phyloP scores from a whole-genome alignment of 2,329 filamentous ascomycete genomes.

The Fusarium temperatum region DNA sequence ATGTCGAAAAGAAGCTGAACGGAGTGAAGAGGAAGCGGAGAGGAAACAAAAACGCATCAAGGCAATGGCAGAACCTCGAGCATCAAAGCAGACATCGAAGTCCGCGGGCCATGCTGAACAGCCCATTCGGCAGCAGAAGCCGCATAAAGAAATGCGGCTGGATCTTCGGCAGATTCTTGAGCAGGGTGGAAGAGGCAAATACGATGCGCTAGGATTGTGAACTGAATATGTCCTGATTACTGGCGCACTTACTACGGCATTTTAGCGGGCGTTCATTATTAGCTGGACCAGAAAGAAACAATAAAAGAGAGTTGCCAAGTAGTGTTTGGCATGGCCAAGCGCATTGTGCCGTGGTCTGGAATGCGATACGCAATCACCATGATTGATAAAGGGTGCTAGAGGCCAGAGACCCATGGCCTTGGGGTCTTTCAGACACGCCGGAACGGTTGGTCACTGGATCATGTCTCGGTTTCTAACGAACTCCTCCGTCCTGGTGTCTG shows the following conservation, averaged over 20 bases:
- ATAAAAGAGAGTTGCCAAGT: constrained; percentile 18
- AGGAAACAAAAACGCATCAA: constrained; percentile 40
- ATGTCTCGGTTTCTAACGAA: constrained; percentile 26
- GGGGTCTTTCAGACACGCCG: not conserved
- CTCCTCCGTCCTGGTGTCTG: not conserved
- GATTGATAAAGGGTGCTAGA: constrained; percentile 10
- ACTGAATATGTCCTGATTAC: not conserved
- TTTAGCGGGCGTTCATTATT: constrained; percentile 26
- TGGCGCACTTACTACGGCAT: constrained; percentile 6
- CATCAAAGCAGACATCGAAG: not conserved
- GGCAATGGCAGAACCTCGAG: constrained; percentile 19
- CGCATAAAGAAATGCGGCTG: constrained; percentile 27
- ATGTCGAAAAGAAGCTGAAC: constrained; percentile 59
- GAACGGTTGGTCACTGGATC: constrained; percentile 12
- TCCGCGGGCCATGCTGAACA: constrained; percentile 4
- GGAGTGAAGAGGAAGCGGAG: constrained; percentile 41
- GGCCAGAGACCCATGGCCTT: constrained; percentile 1
- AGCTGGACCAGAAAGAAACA: constrained; percentile 24
- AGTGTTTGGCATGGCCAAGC: constrained; percentile 8
- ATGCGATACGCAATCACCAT: constrained; percentile 26
- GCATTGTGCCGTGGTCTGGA: constrained; percentile 34
- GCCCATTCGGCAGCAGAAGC: constrained; percentile 11
- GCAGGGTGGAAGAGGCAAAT: constrained; percentile 45
- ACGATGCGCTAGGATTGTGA: constrained; percentile 49
- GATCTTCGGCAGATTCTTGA: constrained; percentile 43